Conservation (phyloP, 192 early-diverging fungal species). For the Dimargaris cristalligena region DNA sequence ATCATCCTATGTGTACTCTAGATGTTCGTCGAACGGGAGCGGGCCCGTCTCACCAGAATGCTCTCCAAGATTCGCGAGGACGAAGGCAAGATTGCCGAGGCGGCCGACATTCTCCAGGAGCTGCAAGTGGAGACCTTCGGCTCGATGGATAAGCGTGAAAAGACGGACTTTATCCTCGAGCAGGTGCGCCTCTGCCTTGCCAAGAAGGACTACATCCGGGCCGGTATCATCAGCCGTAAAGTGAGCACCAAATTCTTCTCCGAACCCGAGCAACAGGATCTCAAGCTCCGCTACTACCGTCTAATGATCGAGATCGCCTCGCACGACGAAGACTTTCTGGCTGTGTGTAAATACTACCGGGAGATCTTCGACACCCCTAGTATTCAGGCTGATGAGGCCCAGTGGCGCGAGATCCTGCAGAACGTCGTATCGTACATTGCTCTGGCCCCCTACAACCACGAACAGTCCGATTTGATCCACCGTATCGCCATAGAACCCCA, state of each 20-base stretch:
- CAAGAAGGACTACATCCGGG: slow-evolving; percentile 80
- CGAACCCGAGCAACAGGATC: slow-evolving; percentile 48
- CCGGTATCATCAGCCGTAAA: slow-evolving; percentile 89
- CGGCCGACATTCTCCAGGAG: slow-evolving; percentile 90
- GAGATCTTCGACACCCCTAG: slow-evolving; percentile 72
- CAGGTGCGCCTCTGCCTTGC: slow-evolving; percentile 92
- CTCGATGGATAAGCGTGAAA: slow-evolving; percentile 96
- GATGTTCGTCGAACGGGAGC: slow-evolving; percentile 98
- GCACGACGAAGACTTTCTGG: slow-evolving; percentile 79
- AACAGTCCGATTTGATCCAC: slow-evolving; percentile 89
- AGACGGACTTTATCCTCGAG: slow-evolving; percentile 97
- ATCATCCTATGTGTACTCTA: slow-evolving; percentile 14
- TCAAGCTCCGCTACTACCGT: slow-evolving; percentile 92
- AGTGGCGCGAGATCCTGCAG: slow-evolving; percentile 57
- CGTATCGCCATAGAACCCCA: slow-evolving; percentile 68
- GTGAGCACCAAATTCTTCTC: slow-evolving; percentile 92
- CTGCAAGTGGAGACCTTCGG: slow-evolving; percentile 98
- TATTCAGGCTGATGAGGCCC: slow-evolving; percentile 60
- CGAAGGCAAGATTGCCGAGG: slow-evolving; percentile 77
- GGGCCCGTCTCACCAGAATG: slow-evolving; percentile 82
- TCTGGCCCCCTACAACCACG: slow-evolving; percentile 85
- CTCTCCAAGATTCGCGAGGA: slow-evolving; percentile 78
- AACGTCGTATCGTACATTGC: slow-evolving; percentile 74
- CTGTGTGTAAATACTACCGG: slow-evolving; percentile 83
- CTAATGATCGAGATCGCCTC: slow-evolving; percentile 90